These are phyloP conservation scores for Clohesyomyces aquaticus DNA, from an alignment of 495 filamentous ascomycete species.

Conservation along the genomic window DNA sequence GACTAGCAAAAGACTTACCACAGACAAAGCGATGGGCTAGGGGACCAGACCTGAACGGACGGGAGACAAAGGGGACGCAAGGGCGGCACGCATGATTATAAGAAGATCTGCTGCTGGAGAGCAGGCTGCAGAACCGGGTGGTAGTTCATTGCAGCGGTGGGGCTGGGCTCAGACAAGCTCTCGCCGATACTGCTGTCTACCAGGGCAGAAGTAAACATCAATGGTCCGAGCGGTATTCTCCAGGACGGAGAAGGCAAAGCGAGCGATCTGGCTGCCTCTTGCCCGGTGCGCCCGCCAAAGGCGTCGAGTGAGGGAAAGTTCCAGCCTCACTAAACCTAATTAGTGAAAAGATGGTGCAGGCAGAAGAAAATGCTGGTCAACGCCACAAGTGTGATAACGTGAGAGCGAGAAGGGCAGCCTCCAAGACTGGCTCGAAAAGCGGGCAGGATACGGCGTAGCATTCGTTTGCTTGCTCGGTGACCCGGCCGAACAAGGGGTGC, in stretches of 20 bases:
- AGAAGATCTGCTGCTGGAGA: slow-evolving; percentile 20
- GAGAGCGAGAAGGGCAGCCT: slow-evolving; percentile 16
- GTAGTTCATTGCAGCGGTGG: slow-evolving; percentile 24
- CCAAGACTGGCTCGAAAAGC: slow-evolving; percentile 16
- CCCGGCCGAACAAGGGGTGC: slow-evolving; percentile 15
- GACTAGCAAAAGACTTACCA: slow-evolving; percentile 21
- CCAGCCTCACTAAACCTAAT: slow-evolving; percentile 33
- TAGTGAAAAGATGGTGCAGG: slow-evolving; percentile 12
- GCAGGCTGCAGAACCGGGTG: slow-evolving; percentile 31
- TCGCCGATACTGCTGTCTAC: slow-evolving; percentile 18
- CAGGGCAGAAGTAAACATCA: slow-evolving; percentile 10
- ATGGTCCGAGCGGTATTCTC: slow-evolving; percentile 24
- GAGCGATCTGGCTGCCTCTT: slow-evolving; percentile 1
- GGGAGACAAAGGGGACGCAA: slow-evolving; percentile 2
- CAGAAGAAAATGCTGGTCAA: slow-evolving; percentile 16
- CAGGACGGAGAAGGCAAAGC: slow-evolving; percentile 19
- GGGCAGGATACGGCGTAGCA: slow-evolving; percentile 32
- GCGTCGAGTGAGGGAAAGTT: slow-evolving; percentile 6
- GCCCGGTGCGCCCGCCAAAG: neutral
- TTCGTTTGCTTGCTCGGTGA: slow-evolving; percentile 11
- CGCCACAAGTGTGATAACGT: slow-evolving; percentile 30
- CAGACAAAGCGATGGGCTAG: slow-evolving; percentile 28
- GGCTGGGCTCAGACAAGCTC: slow-evolving; percentile 29
- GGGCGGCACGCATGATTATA: slow-evolving; percentile 30
- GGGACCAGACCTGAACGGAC: slow-evolving; percentile 20